Conservation (phyloP, 23 red algal genomes). For the Gracilaria gracilis region DNA sequence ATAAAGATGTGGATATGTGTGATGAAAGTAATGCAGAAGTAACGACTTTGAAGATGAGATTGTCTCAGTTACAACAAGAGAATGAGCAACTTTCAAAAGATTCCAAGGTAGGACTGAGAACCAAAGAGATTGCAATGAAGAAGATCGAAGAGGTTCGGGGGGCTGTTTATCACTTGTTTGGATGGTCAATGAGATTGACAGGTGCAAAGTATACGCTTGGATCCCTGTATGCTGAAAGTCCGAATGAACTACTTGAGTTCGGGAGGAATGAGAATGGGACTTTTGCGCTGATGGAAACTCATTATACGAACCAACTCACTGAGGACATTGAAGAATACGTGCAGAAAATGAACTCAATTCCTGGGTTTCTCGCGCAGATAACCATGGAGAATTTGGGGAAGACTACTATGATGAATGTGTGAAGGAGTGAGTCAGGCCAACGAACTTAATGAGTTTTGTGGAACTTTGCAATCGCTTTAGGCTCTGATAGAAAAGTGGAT, state of each 20-base stretch:
- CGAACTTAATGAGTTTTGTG: not conserved
- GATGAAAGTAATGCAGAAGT: constrained; percentile 3
- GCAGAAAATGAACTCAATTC: constrained; percentile 70
- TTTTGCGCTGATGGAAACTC: constrained; percentile 69
- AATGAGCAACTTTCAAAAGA: constrained; percentile 47
- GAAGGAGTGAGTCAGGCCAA: not conserved
- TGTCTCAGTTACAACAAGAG: constrained; percentile 37
- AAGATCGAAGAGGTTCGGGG: constrained; percentile 90
- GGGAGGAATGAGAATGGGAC: constrained; percentile 50
- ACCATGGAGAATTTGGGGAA: constrained; percentile 91
- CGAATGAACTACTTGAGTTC: constrained; percentile 78
- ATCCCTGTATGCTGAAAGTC: constrained; percentile 82
- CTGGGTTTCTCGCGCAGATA: constrained; percentile 71
- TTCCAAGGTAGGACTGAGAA: constrained; percentile 76
- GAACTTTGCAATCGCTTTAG: not conserved
- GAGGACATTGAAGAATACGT: constrained; percentile 78
- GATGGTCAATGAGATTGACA: constrained; percentile 84
- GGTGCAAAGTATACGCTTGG: constrained; percentile 81
- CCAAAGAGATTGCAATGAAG: constrained; percentile 81
- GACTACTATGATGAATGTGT: constrained; percentile 60
- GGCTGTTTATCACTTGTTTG: constrained; percentile 88
- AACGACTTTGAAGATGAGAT: not conserved
- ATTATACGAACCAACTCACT: constrained; percentile 49
- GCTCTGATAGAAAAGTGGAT: not conserved
- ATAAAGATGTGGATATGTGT: constrained; percentile 43